Percentiles rank a stretch among this genome's conserved stretches.
Evolutionary conservation across 139 green algal genomes (phyloP).

Genomic region (Chlamydomonas schloesseri): DNA sequence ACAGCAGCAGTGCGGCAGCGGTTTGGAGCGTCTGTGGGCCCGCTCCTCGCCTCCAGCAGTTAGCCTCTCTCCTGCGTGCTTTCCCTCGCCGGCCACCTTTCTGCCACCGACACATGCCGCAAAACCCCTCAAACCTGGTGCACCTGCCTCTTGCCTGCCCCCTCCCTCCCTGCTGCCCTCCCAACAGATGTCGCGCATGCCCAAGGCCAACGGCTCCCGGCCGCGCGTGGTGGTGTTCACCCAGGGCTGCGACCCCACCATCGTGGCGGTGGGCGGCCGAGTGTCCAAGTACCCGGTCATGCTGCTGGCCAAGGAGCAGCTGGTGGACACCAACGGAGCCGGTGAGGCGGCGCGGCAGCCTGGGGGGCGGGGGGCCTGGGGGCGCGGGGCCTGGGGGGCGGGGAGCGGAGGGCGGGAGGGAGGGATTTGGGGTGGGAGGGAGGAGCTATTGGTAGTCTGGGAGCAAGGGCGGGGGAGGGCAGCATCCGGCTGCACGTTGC

Average conservation of each 20-base stretch:
- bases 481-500: too few relatives aligned
- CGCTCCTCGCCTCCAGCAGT: too few relatives aligned
- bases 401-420: background rate
- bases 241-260: conserved; percentile 90
- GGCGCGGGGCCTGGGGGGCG: background rate
- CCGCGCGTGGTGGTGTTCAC: conserved; percentile 94
- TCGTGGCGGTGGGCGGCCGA: conserved; percentile 86
- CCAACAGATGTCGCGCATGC: conserved; percentile 78
- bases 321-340: conserved; percentile 99
- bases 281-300: conserved; percentile 66
- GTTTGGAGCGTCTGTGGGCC: too few relatives aligned
- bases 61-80: too few relatives aligned
- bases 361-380: background rate
- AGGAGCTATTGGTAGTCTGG: too few relatives aligned
- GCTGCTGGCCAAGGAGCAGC: conserved; percentile 81
- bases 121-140: too few relatives aligned
- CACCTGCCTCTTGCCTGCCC: background rate
- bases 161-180: background rate
- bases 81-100: too few relatives aligned
- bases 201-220: conserved; percentile 86
- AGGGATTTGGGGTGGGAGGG: too few relatives aligned
- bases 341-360: background rate
- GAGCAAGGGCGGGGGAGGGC: too few relatives aligned
- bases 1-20: too few relatives aligned
- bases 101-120: too few relatives aligned